Evolutionary conservation across 2,329 filamentous ascomycete genomes (phyloP).

Genomic region (Scytalidium lignicola): DNA sequence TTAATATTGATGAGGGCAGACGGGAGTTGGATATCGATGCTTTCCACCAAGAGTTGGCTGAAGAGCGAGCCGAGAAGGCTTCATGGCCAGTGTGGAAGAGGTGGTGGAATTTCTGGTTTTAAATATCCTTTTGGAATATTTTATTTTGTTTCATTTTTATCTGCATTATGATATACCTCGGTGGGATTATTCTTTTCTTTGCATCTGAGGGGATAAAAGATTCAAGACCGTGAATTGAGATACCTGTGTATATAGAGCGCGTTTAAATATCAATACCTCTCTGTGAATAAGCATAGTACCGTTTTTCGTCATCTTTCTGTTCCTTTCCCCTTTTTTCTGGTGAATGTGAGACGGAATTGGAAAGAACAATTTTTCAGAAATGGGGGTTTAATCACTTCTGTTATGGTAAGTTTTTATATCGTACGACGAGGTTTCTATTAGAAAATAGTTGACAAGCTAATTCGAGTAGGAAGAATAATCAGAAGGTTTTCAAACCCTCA

Average conservation of each 20-base stretch:
- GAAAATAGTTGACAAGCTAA: no score
- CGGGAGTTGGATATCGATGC: slow-evolving; percentile 25
- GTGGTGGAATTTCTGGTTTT: slow-evolving; percentile 7
- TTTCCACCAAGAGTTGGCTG: slow-evolving; percentile 24
- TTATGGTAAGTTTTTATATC: no score
- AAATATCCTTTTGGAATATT: background rate
- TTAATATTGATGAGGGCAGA: slow-evolving; percentile 26
- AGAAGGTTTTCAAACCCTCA: no score
- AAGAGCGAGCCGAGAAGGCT: slow-evolving; percentile 22
- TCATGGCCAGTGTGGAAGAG: slow-evolving; percentile 25
- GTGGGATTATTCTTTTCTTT: background rate
- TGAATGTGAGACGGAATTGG: no score
- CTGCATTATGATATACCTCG: background rate
- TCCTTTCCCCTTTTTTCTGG: background rate
- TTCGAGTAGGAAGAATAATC: no score
- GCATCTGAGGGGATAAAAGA: background rate
- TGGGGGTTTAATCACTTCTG: no score
- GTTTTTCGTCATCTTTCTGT: no score
- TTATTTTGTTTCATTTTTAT: no score
- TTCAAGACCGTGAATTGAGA: no score
- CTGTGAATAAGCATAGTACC: background rate
- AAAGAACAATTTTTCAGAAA: no score
- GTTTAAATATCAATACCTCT: background rate
- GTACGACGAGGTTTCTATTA: no score
- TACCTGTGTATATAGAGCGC: background rate